Conservation (phyloP, 2,329 filamentous ascomycete genomes). For the Hawksworthiomyces lignivorus region DNA sequence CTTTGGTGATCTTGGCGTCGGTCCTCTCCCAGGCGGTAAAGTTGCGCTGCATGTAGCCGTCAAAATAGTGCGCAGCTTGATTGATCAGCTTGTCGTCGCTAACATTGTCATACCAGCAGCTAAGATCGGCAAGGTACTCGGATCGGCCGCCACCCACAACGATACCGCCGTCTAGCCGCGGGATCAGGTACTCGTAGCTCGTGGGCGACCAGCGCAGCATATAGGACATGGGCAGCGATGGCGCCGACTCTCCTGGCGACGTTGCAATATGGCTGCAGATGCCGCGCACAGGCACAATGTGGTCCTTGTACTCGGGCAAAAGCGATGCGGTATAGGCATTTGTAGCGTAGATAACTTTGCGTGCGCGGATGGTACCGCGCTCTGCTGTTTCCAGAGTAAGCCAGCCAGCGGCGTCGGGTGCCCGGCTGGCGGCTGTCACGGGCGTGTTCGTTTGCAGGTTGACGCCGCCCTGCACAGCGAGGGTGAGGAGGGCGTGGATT, state of each 20-base stretch:
- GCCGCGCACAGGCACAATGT: conserved; percentile 10
- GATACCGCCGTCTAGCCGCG: conserved; percentile 36
- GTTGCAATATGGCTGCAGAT: conserved; percentile 11
- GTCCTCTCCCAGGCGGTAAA: conserved; percentile 42
- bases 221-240: conserved; percentile 16
- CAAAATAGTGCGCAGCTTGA: conserved; percentile 34
- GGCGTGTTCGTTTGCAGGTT: conserved; percentile 14
- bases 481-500: no score
- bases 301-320: conserved; percentile 15
- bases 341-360: conserved; percentile 20
- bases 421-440: background rate
- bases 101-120: conserved; percentile 37
- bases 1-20: conserved; percentile 23
- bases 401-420: conserved; percentile 1
- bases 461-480: background rate
- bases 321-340: conserved; percentile 23
- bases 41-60: conserved; percentile 39
- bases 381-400: conserved; percentile 15
- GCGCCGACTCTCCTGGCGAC: background rate
- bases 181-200: conserved; percentile 33
- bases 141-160: conserved; percentile 28
- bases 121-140: conserved; percentile 24
- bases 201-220: conserved; percentile 17
- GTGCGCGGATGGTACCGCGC: conserved; percentile 15
- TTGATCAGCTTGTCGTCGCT: conserved; percentile 38